Percentiles rank a stretch among this genome's conserved stretches.
Evolutionary conservation across 768 basidiomycete species (phyloP).

Genomic region (Amanita fuliginea): DNA sequence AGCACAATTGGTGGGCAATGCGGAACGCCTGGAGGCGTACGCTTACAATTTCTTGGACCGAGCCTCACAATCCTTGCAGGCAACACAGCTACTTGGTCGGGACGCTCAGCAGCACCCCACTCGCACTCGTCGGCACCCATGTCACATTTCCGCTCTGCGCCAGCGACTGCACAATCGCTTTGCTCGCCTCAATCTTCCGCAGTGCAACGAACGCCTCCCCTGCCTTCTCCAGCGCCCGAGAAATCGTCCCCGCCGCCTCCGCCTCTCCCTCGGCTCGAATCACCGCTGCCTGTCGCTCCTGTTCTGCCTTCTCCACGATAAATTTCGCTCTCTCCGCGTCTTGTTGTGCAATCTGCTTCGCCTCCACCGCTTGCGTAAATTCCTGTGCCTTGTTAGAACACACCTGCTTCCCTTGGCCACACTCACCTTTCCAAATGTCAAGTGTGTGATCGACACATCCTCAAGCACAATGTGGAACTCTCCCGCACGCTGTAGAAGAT

Average conservation of each 20-base stretch:
- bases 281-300: conserved; percentile 97
- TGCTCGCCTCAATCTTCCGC: conserved; percentile 94
- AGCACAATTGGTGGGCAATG: no score
- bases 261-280: conserved; percentile 98
- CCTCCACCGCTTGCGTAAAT: conserved; percentile 98
- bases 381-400: conserved; percentile 36
- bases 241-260: conserved; percentile 92
- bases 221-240: conserved; percentile 81
- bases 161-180: conserved; percentile 89
- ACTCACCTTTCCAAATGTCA: conserved; percentile 77
- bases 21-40: no score
- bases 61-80: no score
- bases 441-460: conserved; percentile 92
- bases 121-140: conserved; percentile 75
- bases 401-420: background rate
- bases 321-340: conserved; percentile 99
- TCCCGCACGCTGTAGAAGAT: conserved; percentile 84
- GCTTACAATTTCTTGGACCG: no score
- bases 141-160: conserved; percentile 74
- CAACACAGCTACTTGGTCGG: conserved; percentile 35
- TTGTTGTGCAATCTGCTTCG: conserved; percentile 99
- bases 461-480: conserved; percentile 95
- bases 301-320: conserved; percentile 98
- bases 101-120: conserved; percentile 77
- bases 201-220: conserved; percentile 94